These are phyloP conservation scores for Tolypocladium album DNA, from an alignment of 2,329 filamentous ascomycete genomes.

Conservation along the genomic window DNA sequence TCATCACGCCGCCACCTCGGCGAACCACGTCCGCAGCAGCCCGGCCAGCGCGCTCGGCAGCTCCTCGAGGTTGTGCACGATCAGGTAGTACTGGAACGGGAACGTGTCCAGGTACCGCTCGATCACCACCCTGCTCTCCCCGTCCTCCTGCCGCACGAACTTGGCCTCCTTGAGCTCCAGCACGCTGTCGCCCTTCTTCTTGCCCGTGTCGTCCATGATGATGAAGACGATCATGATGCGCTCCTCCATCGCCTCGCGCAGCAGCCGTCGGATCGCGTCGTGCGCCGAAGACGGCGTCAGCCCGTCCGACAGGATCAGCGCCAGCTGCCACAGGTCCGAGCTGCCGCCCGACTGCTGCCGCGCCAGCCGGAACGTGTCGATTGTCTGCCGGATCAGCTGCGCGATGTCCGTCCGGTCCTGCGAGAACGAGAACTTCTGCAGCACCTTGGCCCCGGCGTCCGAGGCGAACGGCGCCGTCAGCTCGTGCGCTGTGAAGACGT, in stretches of 20 bases:
- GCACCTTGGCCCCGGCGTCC: constrained; percentile 66
- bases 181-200: constrained; percentile 52
- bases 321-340: constrained; percentile 86
- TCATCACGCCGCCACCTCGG: constrained; percentile 44
- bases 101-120: constrained; percentile 91
- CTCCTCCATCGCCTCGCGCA: constrained; percentile 83
- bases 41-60: constrained; percentile 80
- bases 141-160: constrained; percentile 55
- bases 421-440: constrained; percentile 75
- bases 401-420: constrained; percentile 82
- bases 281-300: constrained; percentile 76
- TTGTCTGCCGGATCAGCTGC: constrained; percentile 64
- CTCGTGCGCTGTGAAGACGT: constrained; percentile 75
- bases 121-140: constrained; percentile 62
- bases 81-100: constrained; percentile 93
- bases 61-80: constrained; percentile 86
- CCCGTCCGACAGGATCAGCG: constrained; percentile 87
- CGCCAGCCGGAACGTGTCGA: constrained; percentile 72
- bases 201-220: constrained; percentile 64
- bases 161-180: constrained; percentile 80
- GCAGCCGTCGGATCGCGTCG: constrained; percentile 67
- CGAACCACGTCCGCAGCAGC: constrained; percentile 92
- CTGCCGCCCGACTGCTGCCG: constrained; percentile 44
- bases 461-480: constrained; percentile 73
- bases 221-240: constrained; percentile 98